A percentile compares a stretch with the other conserved stretches of the same genome.
Conservation (phyloP, 495 filamentous ascomycete genomes). For the Terfezia boudieri region DNA sequence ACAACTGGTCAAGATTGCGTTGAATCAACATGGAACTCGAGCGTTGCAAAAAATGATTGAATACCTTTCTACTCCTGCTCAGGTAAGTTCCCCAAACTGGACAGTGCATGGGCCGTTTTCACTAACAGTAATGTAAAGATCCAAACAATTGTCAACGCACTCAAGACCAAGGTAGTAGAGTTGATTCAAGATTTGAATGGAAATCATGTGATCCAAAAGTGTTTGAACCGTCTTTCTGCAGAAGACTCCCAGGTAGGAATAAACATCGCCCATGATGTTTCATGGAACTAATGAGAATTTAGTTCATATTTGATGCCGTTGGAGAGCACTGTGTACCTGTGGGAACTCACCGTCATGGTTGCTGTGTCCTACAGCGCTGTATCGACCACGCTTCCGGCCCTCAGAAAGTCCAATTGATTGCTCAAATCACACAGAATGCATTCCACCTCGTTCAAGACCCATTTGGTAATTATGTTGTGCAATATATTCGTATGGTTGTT, state of each 20-base stretch:
- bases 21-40: conserved; percentile 91
- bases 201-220: conserved; percentile 98
- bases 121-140: conserved; percentile 26
- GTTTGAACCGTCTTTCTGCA: conserved; percentile 69
- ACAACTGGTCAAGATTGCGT: conserved; percentile 69
- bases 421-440: conserved; percentile 61
- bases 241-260: conserved; percentile 42
- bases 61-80: conserved; percentile 58
- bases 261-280: background rate
- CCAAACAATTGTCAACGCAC: conserved; percentile 55
- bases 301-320: conserved; percentile 90
- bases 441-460: conserved; percentile 78
- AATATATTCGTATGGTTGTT: conserved; percentile 47
- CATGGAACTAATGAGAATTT: background rate
- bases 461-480: conserved; percentile 94
- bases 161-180: conserved; percentile 60
- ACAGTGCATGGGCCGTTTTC: background rate
- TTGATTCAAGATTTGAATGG: conserved; percentile 93
- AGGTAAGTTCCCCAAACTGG: conserved; percentile 17
- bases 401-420: conserved; percentile 71
- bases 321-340: conserved; percentile 67
- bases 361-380: conserved; percentile 92
- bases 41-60: conserved; percentile 99
- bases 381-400: conserved; percentile 85
- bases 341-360: conserved; percentile 92